Conservation (phyloP, 495 filamentous ascomycete species). For the Tuber melanosporum region DNA sequence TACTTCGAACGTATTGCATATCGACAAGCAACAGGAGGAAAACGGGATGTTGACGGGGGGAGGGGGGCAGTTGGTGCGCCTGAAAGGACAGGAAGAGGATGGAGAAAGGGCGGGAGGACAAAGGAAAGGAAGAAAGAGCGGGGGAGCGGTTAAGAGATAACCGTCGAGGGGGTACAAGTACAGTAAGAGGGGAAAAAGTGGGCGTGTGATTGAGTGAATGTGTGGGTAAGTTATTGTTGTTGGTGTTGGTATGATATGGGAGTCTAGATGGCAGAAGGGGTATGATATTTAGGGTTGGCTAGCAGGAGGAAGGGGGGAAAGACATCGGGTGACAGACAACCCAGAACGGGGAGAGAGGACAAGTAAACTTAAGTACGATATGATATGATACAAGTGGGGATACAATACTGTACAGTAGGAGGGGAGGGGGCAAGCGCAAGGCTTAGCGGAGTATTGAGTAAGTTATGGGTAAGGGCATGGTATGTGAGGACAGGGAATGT, state of each 20-base stretch:
- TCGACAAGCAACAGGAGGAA: background rate
- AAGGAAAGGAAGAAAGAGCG: background rate
- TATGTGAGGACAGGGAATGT: background rate
- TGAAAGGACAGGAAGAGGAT: background rate
- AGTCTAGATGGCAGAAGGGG: background rate
- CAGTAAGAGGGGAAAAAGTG: background rate
- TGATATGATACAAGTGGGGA: background rate
- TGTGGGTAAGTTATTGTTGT: background rate
- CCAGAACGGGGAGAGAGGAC: background rate
- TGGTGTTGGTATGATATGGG: conserved; percentile 28
- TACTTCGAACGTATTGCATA: conserved; percentile 98
- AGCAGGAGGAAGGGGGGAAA: background rate
- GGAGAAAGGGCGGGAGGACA: conserved; percentile 3
- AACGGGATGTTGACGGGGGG: background rate
- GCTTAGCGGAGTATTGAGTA: conserved; percentile 1
- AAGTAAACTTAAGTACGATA: background rate
- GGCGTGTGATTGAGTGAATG: conserved; percentile 2
- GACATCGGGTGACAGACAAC: background rate
- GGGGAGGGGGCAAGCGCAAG: conserved; percentile 1
- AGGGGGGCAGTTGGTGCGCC: conserved; percentile 3
- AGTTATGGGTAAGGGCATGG: background rate
- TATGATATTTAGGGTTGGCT: background rate
- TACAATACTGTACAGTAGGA: background rate
- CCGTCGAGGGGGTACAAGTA: background rate
- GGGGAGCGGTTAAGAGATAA: background rate